Base-by-base conservation (phyloP, 1,284 basidiomycete species). In the Abortiporus biennis region DNA sequence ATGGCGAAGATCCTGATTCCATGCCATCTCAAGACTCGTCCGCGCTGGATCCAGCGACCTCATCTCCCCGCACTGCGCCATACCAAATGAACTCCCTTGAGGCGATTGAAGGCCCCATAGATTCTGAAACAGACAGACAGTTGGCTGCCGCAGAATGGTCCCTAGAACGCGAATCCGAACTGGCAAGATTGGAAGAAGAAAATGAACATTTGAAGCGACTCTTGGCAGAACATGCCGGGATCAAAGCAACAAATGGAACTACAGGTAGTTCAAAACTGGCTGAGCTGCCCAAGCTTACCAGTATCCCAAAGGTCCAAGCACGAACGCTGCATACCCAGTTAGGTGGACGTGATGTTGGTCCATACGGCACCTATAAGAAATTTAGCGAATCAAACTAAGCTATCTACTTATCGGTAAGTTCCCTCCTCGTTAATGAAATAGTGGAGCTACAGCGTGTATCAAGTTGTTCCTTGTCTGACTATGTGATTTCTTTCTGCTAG, bases 111-210 rank as follows among this genome's bases (percentile, higher is more conserved):
- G 54, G 24, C 4, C 33, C 24, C 25, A 24, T 17, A 22, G 45
- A 48, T 17, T 21, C 33, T 8, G 40, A 48, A 17, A 27, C 38
- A 15, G 46, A 43, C 47, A 55, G 19, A 34, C 48, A 58, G 16
- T 51, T 62, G 21, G 67, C 71, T 30, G 58, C 57, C 0, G 62
- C 66, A 0, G 90, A 94, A 52, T 78, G 82, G 71, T 82, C 89
- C 0, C 61, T 96, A 44, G 88, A 92, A 55, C 71, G 92, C 44
- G 92, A 95, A 58, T 84, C 83, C 56, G 92, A 95, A 66, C 76
- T 94, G 8, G 75, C 80, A 39, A 72, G 89, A 29, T 66, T 97
- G 33, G 83, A 93, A 61, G 78, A 75, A 51, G 93, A 97, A 69
- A 96, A 97, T 58, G 74, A 78, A 40, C 74, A 87, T 49, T 66